Evolutionary conservation across 352 stramenopile species (phyloP).

Genomic region (Aphanomyces invadans): DNA sequence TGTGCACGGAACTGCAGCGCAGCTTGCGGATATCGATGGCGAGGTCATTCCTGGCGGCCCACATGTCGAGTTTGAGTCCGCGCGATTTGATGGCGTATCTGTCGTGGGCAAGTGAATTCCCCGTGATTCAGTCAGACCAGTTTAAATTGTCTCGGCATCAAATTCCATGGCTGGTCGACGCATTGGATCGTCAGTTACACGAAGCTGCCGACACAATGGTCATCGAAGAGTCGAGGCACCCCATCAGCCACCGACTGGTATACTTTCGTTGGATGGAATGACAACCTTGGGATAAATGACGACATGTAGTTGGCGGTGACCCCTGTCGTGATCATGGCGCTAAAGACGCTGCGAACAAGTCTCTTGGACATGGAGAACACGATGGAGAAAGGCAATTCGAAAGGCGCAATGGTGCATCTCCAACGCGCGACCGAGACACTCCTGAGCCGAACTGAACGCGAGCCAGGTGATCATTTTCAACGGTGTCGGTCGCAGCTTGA

Average conservation of each 20-base stretch:
- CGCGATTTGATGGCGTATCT: not conserved
- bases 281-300: not conserved
- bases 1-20: not conserved
- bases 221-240: constrained; percentile 15
- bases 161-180: constrained; percentile 5
- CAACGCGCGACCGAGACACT: constrained; percentile 1
- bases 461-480: constrained; percentile 14
- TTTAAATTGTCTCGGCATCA: not conserved
- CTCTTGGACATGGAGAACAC: not conserved
- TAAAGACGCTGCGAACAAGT: constrained; percentile 10
- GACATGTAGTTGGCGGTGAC: not conserved
- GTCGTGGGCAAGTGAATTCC: not conserved
- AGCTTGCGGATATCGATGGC: constrained; percentile 1
- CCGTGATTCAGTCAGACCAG: not conserved
- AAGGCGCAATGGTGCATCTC: not conserved
- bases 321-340: not conserved
- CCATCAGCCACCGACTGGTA: constrained; percentile 11
- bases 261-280: not conserved
- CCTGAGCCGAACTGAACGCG: not conserved
- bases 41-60: not conserved
- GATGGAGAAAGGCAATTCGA: constrained; percentile 15
- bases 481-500: constrained; percentile 6
- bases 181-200: not conserved
- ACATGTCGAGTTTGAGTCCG: not conserved
- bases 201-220: not conserved